Percentiles rank a stretch among this genome's conserved stretches.
Evolutionary conservation across 2,329 filamentous ascomycete species (phyloP).

Genomic region (Cladosporium colombiae): DNA sequence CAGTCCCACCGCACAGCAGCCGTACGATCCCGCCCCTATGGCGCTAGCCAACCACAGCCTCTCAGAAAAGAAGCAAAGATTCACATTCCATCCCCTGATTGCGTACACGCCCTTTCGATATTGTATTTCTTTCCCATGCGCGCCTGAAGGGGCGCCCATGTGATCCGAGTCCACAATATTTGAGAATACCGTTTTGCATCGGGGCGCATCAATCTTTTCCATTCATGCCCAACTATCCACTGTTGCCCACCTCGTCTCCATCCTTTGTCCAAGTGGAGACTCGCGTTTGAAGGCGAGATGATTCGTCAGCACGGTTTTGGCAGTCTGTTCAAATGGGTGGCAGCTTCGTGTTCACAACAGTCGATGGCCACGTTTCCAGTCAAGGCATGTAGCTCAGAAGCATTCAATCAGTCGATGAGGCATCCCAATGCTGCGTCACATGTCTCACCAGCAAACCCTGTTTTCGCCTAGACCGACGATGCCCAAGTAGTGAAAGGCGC

Average conservation of each 20-base stretch:
- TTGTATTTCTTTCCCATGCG: neutral
- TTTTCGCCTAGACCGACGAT: neutral
- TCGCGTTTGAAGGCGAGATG: neutral
- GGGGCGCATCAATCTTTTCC: neutral
- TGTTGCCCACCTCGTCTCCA: neutral
- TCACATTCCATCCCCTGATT: conserved; percentile 17
- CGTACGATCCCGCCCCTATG: conserved; percentile 5
- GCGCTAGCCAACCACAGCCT: conserved; percentile 16
- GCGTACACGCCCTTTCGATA: conserved; percentile 3
- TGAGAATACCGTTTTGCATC: neutral
- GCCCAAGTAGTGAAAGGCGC: neutral
- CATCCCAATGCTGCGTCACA: neutral
- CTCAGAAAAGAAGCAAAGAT: conserved; percentile 12
- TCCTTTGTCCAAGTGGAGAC: neutral
- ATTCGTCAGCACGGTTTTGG: conserved; percentile 6
- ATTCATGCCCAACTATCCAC: conserved; percentile 3
- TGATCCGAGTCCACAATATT: neutral
- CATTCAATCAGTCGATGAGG: neutral
- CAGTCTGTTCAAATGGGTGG: neutral
- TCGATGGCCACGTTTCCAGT: neutral
- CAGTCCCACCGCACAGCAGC: conserved; percentile 4
- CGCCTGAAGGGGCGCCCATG: neutral
- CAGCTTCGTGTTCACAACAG: neutral
- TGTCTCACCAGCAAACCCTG: neutral
- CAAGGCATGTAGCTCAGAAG: neutral